These are phyloP conservation scores for Botrytis fragariae DNA, from an alignment of 2,329 filamentous ascomycete species.

Conservation along the genomic window DNA sequence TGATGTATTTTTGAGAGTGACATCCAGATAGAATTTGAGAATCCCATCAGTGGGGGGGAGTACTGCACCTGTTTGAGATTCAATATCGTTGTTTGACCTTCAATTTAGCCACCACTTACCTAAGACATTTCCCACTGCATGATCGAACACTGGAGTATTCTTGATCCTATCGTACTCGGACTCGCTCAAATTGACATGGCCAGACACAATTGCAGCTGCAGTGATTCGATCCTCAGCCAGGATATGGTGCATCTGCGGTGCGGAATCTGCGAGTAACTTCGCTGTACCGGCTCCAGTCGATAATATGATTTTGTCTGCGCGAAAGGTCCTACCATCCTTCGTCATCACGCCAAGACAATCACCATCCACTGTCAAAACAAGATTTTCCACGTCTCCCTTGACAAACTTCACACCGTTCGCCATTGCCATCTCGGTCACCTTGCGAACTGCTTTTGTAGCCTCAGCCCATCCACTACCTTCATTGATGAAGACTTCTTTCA, in stretches of 20 bases:
- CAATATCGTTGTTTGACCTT: not conserved
- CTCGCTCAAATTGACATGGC: constrained; percentile 46
- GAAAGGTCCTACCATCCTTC: constrained; percentile 46
- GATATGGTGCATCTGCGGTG: constrained; percentile 47
- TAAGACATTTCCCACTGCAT: constrained; percentile 44
- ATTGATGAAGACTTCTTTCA: constrained; percentile 48
- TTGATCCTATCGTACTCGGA: constrained; percentile 49
- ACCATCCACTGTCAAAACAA: constrained; percentile 49
- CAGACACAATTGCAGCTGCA: constrained; percentile 55
- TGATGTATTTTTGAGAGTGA: constrained; percentile 55
- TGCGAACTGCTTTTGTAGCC: constrained; percentile 46
- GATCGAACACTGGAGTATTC: constrained; percentile 53
- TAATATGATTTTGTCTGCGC: constrained; percentile 53
- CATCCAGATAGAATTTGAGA: constrained; percentile 61
- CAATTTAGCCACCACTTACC: constrained; percentile 36
- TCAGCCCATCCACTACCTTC: constrained; percentile 53
- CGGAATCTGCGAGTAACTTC: constrained; percentile 51
- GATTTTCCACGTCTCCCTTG: constrained; percentile 43
- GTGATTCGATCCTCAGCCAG: constrained; percentile 53
- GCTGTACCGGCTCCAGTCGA: constrained; percentile 58
- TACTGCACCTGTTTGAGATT: constrained; percentile 25
- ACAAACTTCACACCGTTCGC: constrained; percentile 46
- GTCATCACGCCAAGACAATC: constrained; percentile 50
- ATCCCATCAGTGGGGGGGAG: constrained; percentile 49
- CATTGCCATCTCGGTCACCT: constrained; percentile 45